Evolutionary conservation across 371 early-diverging fungal genomes (phyloP).

Genomic region (Actinomortierella ambigua): DNA sequence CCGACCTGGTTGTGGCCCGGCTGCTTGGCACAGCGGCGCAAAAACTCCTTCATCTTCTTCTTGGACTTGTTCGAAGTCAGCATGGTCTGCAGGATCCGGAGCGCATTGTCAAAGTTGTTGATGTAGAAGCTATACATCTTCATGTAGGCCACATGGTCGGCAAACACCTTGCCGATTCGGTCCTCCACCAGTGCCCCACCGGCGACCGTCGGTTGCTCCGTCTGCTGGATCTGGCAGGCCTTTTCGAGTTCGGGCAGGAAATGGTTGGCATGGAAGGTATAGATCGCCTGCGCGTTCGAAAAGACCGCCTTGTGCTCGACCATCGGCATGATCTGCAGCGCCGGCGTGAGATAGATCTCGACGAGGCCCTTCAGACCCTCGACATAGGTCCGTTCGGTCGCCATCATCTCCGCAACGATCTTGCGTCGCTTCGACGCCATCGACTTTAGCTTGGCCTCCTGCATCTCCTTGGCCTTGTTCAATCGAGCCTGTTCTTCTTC

Average conservation of each 20-base stretch:
- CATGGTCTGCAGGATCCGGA: conserved; percentile 53
- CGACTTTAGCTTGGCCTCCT: conserved; percentile 35
- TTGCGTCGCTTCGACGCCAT: conserved; percentile 48
- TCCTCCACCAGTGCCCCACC: conserved; percentile 15
- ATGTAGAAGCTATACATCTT: conserved; percentile 76
- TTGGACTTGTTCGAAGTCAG: conserved; percentile 40
- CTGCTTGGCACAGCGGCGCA: conserved; percentile 48
- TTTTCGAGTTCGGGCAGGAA: conserved; percentile 64
- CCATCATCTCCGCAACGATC: conserved; percentile 69
- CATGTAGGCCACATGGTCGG: conserved; percentile 53
- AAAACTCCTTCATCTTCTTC: conserved; percentile 45
- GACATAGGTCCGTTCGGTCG: conserved; percentile 83
- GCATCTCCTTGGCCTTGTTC: conserved; percentile 16
- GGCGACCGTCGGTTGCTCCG: neutral
- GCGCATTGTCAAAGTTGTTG: conserved; percentile 78
- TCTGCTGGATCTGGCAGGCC: conserved; percentile 27
- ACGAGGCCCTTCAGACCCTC: conserved; percentile 64
- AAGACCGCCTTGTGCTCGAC: conserved; percentile 66
- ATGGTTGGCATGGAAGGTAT: conserved; percentile 66
- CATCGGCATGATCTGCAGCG: conserved; percentile 21
- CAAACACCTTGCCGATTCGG: conserved; percentile 55
- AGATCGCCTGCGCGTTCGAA: conserved; percentile 70
- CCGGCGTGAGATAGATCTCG: conserved; percentile 45
- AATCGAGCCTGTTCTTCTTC: conserved; percentile 12
- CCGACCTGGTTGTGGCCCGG: conserved; percentile 63